Evolutionary conservation across 2,329 filamentous ascomycete species (phyloP), one percentile per base, ranked within the genome.

Genomic region (Cercospora canescens): DNA sequence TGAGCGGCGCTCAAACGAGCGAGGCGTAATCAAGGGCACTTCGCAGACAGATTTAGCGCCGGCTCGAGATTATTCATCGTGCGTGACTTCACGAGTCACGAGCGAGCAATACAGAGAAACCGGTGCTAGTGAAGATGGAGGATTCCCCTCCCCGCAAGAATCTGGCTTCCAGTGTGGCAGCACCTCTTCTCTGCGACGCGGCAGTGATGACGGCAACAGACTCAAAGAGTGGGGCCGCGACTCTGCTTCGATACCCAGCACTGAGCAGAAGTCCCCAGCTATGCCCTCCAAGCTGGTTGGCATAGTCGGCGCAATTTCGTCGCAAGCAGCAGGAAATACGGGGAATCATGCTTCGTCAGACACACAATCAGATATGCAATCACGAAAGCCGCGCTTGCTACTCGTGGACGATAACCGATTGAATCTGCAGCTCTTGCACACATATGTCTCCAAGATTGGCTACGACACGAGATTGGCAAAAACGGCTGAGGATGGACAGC

Each of bases 401-500:
- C 66, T 75, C 1, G 74, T 75, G 18, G 73, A 75, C 50, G 73
- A 75, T 66, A 75, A 75, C 55, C 69, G 69, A 48, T 58, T 75
- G 56, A 76, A 75, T 24, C 67, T 73, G 3, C 63, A 71, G 26
- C 64, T 74, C 2, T 61, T 73, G 18, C 73, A 79, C 2, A 77
- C 79, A 3, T 80, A 78, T 3, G 78, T 68, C 32, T 70, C 68
- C 54, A 71, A 67, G 34, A 67, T 67, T 26, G 68, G 67, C 6
- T 69, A 69, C 60, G 70, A 66, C 26, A 50, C 26, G n/a, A 58
- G 64, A 21, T 72, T 14, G 76, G 80, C 16, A 75, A 78, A 24
- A 76, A 78, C 66, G 28, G 83, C 83, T 1, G 73, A 74, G 39
- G 79, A 85, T 67, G 84, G 84, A 3, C 76, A 80, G 1, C 79